These are phyloP conservation scores for Metarhizium humberi DNA, from an alignment of 2,329 filamentous ascomycete genomes.

Conservation along the genomic window DNA sequence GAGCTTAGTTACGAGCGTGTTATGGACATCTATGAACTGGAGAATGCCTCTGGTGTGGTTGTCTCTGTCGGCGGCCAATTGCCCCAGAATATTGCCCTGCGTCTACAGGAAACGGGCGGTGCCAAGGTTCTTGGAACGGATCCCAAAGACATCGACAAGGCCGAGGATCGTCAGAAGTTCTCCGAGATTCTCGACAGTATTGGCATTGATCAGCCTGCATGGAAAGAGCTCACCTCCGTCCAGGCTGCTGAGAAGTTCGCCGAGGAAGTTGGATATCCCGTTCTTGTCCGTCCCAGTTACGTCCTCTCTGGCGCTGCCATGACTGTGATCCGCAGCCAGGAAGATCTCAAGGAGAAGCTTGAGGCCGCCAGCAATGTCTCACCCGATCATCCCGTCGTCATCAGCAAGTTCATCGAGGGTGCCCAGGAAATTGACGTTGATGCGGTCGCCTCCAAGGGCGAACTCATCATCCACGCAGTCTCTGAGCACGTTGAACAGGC, in stretches of 20 bases:
- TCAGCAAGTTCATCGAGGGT: constrained; percentile 96
- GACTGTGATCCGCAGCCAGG: constrained; percentile 85
- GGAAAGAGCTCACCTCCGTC: constrained; percentile 93
- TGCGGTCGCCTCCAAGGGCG: constrained; percentile 77
- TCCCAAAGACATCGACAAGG: constrained; percentile 91
- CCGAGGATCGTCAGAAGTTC: constrained; percentile 97
- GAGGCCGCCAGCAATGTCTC: constrained; percentile 83
- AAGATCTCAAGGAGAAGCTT: constrained; percentile 91
- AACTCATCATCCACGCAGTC: constrained; percentile 83
- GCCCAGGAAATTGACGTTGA: constrained; percentile 96
- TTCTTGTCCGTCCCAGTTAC: constrained; percentile 89
- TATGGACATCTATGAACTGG: constrained; percentile 97
- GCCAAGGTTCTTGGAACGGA: constrained; percentile 90
- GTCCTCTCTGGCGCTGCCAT: constrained; percentile 96
- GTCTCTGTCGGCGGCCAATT: constrained; percentile 95
- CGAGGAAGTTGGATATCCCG: constrained; percentile 78
- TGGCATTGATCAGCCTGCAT: constrained; percentile 91
- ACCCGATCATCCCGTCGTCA: constrained; percentile 94
- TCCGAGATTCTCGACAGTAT: constrained; percentile 95
- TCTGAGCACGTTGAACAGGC: constrained; percentile 95
- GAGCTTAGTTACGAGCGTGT: constrained; percentile 95
- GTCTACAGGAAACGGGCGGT: constrained; percentile 81
- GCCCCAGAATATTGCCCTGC: constrained; percentile 93
- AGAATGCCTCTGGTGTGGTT: constrained; percentile 75
- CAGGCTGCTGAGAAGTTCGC: constrained; percentile 83